Percentiles rank a stretch among this genome's conserved stretches.
Conservation (phyloP, 495 filamentous ascomycete genomes). For the Platismatia glauca region DNA sequence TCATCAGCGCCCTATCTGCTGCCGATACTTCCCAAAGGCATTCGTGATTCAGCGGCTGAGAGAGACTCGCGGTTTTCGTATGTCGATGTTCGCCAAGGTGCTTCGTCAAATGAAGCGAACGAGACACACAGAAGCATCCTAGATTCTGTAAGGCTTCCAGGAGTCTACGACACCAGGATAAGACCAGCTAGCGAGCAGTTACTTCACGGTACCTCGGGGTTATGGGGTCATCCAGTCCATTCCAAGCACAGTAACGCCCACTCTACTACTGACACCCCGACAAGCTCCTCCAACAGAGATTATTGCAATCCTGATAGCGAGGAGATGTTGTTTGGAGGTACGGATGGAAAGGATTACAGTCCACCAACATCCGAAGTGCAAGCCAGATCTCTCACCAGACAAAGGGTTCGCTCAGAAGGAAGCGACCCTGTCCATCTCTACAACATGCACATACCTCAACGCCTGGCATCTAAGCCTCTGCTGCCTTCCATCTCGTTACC, state of each 20-base stretch:
- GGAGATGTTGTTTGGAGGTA: conserved; percentile 14
- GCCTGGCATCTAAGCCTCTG: conserved; percentile 13
- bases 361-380: conserved; percentile 9
- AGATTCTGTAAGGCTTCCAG: not conserved
- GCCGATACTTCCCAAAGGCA: not conserved
- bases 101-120: not conserved
- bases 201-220: conserved; percentile 12
- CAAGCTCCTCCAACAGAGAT: not conserved
- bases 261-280: not conserved
- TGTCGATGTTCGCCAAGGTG: not conserved
- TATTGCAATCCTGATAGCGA: conserved; percentile 8
- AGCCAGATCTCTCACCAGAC: conserved; percentile 2
- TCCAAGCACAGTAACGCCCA: conserved; percentile 1
- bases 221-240: conserved; percentile 1
- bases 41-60: not conserved
- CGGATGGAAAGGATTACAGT: conserved; percentile 14
- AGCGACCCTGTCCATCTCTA: conserved; percentile 18
- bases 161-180: conserved; percentile 10
- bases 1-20: conserved; percentile 7
- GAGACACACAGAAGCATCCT: not conserved
- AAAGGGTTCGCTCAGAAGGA: conserved; percentile 11
- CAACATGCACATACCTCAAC: conserved; percentile 20
- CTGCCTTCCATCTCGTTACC: conserved; percentile 10
- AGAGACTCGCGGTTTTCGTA: conserved; percentile 1
- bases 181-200: conserved; percentile 13